A percentile compares a stretch with the other conserved stretches of the same genome.
Evolutionary conservation across 2,329 filamentous ascomycete species (phyloP).

Genomic region (Fusarium dlaminii): DNA sequence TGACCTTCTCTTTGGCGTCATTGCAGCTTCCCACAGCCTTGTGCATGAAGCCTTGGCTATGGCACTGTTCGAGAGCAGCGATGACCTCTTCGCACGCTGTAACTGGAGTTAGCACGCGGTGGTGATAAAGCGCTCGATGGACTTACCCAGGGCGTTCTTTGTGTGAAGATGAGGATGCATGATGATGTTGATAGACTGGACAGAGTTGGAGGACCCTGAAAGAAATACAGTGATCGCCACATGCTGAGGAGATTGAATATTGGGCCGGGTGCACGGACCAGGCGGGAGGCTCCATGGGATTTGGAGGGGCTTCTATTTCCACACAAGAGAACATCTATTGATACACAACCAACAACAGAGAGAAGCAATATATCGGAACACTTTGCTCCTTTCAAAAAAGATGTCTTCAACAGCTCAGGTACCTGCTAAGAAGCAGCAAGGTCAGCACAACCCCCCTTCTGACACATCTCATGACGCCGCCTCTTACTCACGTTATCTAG

Average conservation of each 20-base stretch:
- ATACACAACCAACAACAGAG: slow-evolving; percentile 17
- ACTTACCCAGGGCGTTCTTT: slow-evolving; percentile 84
- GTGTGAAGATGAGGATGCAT: slow-evolving; percentile 99
- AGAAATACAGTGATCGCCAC: slow-evolving; percentile 33
- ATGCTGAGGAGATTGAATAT: slow-evolving; percentile 17
- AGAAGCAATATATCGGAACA: background rate
- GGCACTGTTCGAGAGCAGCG: slow-evolving; percentile 93
- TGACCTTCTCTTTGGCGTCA: slow-evolving; percentile 83
- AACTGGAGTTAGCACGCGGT: slow-evolving; percentile 27
- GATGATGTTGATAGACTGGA: slow-evolving; percentile 43
- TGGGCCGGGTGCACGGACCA: slow-evolving; percentile 46
- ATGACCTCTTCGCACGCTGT: slow-evolving; percentile 95
- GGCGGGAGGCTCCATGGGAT: slow-evolving; percentile 20
- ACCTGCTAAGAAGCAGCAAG: slow-evolving; percentile 78
- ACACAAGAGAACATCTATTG: slow-evolving; percentile 8
- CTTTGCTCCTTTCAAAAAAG: background rate
- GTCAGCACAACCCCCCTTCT: slow-evolving; percentile 52
- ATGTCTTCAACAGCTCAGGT: slow-evolving; percentile 60
- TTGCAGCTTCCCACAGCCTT: slow-evolving; percentile 93
- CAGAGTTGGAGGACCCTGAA: slow-evolving; percentile 22
- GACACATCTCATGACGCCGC: background rate
- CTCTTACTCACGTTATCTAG: slow-evolving; percentile 54
- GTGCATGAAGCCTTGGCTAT: slow-evolving; percentile 90
- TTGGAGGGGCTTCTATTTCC: slow-evolving; percentile 35
- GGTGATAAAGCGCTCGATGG: background rate